A percentile compares a stretch with the other conserved stretches of the same genome.
Evolutionary conservation across 305 asterid genomes (phyloP).

Genomic region (Fraxinus angustifolia): DNA sequence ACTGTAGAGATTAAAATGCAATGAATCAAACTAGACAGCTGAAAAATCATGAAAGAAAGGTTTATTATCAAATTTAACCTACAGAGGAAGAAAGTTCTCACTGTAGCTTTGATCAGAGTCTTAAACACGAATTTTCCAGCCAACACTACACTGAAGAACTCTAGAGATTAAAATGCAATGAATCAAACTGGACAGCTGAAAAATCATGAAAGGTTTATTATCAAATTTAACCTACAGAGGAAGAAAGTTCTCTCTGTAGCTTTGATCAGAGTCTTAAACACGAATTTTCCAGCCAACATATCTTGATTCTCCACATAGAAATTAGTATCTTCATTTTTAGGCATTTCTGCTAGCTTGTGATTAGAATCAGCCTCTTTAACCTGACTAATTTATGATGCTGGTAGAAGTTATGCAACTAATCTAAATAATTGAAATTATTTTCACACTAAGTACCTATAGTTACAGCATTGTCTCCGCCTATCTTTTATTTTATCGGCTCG

Average conservation of each 20-base stretch:
- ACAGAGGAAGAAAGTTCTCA: not conserved
- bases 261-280: not conserved
- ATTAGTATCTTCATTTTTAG: not conserved
- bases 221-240: not conserved
- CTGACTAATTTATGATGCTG: not conserved
- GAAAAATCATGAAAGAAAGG: not conserved
- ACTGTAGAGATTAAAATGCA: not conserved
- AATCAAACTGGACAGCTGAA: not conserved
- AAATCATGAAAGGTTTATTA: not conserved
- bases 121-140: not conserved
- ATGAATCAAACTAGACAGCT: not conserved
- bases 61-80: not conserved
- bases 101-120: not conserved
- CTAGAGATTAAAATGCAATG: not conserved
- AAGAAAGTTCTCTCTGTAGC: not conserved
- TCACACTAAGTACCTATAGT: not conserved
- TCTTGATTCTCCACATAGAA: not conserved
- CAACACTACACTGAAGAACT: not conserved
- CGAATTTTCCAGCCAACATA: not conserved
- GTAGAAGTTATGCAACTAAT: not conserved
- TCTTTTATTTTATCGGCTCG: not conserved
- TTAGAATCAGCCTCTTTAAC: not conserved
- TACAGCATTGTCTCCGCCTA: not conserved
- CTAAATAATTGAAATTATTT: not conserved
- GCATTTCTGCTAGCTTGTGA: not conserved